These are phyloP conservation scores for grape (Vitis vinifera) DNA, from an alignment of 164 flowering plant species.

Conservation along the genomic window ASM3070453v1 NC_081818.1:27943501-27944000, in stretches of 20 bases:
- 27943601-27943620: too few relatives aligned
- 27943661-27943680: background rate
- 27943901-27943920: slow-evolving; percentile 95
- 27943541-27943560: too few relatives aligned
- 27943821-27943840: slow-evolving; percentile 81
- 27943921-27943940: slow-evolving; percentile 75
- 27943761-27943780: slow-evolving; percentile 72
- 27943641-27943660: background rate
- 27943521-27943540: too few relatives aligned
- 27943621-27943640: background rate
- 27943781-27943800: slow-evolving; percentile 97
- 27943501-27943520: too few relatives aligned
- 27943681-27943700: background rate
- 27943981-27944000: slow-evolving; percentile 92
- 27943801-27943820: slow-evolving; percentile 97
- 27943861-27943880: slow-evolving; percentile 93
- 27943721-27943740: slow-evolving; percentile 98
- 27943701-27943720: slow-evolving; percentile 98
- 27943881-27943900: slow-evolving; percentile 94
- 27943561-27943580: too few relatives aligned
- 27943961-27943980: slow-evolving; percentile 71
- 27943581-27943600: too few relatives aligned
- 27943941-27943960: slow-evolving; percentile 90
- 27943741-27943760: slow-evolving; percentile 77
- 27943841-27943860: slow-evolving; percentile 94